A percentile compares a stretch with the other conserved stretches of the same genome.
phyloP scores from a whole-genome alignment of 2,329 filamentous ascomycete species.

The Daldinia sp. region DNA sequence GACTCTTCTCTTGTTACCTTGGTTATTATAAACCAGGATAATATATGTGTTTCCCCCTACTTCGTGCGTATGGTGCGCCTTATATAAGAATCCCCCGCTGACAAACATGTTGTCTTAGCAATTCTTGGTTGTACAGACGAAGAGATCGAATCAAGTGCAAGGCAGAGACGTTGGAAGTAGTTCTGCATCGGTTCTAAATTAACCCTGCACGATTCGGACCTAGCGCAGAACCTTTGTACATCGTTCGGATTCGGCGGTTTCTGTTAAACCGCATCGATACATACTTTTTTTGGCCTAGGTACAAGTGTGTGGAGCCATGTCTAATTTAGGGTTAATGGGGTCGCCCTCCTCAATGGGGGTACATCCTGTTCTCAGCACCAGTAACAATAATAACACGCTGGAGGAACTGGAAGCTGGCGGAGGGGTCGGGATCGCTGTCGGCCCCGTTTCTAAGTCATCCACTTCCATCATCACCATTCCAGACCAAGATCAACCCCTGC shows the following conservation, averaged over 20 bases:
- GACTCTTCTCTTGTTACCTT: not conserved
- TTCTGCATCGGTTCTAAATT: conserved; percentile 15
- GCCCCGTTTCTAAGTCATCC: conserved; percentile 40
- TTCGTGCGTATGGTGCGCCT: conserved; percentile 17
- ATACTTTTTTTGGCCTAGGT: conserved; percentile 5
- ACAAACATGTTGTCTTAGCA: conserved; percentile 26
- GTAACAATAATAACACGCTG: conserved; percentile 46
- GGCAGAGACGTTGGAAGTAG: conserved; percentile 17
- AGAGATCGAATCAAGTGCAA: conserved; percentile 15
- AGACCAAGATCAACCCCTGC: conserved; percentile 30
- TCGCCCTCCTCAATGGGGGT: conserved; percentile 45
- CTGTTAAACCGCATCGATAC: conserved; percentile 4
- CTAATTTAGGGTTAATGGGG: conserved; percentile 43
- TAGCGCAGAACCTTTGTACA: conserved; percentile 26
- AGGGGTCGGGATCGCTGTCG: conserved; percentile 40
- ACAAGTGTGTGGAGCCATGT: conserved; percentile 34
- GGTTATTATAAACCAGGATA: conserved; percentile 7
- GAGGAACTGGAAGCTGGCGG: conserved; percentile 41
- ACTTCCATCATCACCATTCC: conserved; percentile 32
- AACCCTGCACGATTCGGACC: conserved; percentile 34
- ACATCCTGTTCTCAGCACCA: conserved; percentile 39
- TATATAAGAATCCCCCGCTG: conserved; percentile 24
- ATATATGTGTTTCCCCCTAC: not conserved
- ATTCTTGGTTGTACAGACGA: conserved; percentile 9
- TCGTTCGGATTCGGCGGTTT: conserved; percentile 27